A percentile compares a stretch with the other conserved stretches of the same genome.
phyloP scores from a whole-genome alignment of 1,284 basidiomycete genomes.

The Ceratorhiza oryzae-sativae region DNA sequence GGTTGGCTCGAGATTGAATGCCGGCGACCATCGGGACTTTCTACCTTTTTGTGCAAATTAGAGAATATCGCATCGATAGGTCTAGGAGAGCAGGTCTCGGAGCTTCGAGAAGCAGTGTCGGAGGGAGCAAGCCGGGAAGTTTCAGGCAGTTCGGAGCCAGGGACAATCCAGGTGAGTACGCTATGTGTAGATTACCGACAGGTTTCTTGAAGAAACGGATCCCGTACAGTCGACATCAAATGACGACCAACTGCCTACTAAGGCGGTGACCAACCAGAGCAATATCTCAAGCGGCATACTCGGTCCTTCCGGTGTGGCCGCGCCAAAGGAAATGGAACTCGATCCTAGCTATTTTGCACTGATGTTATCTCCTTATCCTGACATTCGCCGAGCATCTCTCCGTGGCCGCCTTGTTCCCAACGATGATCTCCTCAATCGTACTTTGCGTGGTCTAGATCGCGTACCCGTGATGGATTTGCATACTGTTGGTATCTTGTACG shows the following conservation, averaged over 20 bases:
- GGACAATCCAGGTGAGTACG: conserved; percentile 4
- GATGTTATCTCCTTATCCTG: conserved; percentile 85
- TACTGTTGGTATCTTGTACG: conserved; percentile 96
- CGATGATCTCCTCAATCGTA: conserved; percentile 63
- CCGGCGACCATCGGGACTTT: conserved; percentile 88
- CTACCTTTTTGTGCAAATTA: conserved; percentile 81
- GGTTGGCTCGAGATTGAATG: conserved; percentile 93
- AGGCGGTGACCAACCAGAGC: background rate
- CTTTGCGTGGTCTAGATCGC: conserved; percentile 77
- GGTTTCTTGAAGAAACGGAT: conserved; percentile 14
- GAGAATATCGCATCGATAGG: conserved; percentile 90
- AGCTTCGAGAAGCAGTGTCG: conserved; percentile 29
- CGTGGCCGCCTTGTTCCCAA: conserved; percentile 55
- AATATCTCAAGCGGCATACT: conserved; percentile 44
- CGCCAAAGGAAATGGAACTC: conserved; percentile 74
- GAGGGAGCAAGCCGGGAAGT: conserved; percentile 10
- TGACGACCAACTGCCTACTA: background rate
- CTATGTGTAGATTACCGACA: background rate
- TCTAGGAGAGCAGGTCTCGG: conserved; percentile 48
- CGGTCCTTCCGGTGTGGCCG: conserved; percentile 82
- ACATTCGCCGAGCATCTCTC: conserved; percentile 50
- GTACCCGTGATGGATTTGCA: conserved; percentile 97
- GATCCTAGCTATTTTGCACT: conserved; percentile 89
- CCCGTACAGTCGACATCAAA: conserved; percentile 7
- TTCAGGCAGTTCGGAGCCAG: background rate